Evolutionary conservation across 495 filamentous ascomycete genomes (phyloP).

Genomic region (Thozetella sp.): DNA sequence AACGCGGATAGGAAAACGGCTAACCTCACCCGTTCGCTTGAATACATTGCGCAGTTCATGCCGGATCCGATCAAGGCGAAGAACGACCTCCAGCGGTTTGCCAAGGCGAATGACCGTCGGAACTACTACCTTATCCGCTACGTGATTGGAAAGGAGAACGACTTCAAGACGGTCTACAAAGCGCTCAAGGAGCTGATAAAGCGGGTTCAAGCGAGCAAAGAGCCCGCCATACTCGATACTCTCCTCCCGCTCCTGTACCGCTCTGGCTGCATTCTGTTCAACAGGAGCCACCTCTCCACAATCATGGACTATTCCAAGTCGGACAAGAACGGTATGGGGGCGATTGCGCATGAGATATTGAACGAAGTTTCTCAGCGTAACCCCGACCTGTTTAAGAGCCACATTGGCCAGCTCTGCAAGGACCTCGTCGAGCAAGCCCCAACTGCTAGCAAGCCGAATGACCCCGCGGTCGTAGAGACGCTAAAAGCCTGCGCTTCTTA

Average conservation of each 20-base stretch:
- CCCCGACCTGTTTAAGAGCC: slow-evolving; percentile 86
- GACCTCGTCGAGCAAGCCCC: slow-evolving; percentile 81
- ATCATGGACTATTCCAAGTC: slow-evolving; percentile 85
- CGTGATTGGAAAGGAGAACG: slow-evolving; percentile 81
- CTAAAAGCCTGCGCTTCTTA: slow-evolving; percentile 92
- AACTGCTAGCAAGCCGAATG: slow-evolving; percentile 61
- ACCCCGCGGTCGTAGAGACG: slow-evolving; percentile 75
- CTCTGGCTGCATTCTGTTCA: slow-evolving; percentile 82
- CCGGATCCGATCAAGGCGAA: slow-evolving; percentile 70
- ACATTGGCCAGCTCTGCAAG: slow-evolving; percentile 90
- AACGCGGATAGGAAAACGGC: slow-evolving; percentile 68
- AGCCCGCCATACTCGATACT: slow-evolving; percentile 69
- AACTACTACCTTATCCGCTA: slow-evolving; percentile 88
- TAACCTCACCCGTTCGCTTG: slow-evolving; percentile 65
- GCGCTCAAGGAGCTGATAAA: slow-evolving; percentile 89
- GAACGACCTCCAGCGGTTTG: slow-evolving; percentile 84
- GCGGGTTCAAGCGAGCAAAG: slow-evolving; percentile 61
- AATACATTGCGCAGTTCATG: slow-evolving; percentile 71
- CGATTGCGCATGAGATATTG: slow-evolving; percentile 84
- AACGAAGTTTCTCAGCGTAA: slow-evolving; percentile 90
- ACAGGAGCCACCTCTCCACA: slow-evolving; percentile 87
- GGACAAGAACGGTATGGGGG: slow-evolving; percentile 74
- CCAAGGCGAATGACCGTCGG: slow-evolving; percentile 87
- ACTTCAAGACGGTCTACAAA: slow-evolving; percentile 87
- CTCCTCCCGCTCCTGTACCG: slow-evolving; percentile 84